phyloP scores from a whole-genome alignment of 2,329 filamentous ascomycete species.

The Trichophaea hybrida region DNA sequence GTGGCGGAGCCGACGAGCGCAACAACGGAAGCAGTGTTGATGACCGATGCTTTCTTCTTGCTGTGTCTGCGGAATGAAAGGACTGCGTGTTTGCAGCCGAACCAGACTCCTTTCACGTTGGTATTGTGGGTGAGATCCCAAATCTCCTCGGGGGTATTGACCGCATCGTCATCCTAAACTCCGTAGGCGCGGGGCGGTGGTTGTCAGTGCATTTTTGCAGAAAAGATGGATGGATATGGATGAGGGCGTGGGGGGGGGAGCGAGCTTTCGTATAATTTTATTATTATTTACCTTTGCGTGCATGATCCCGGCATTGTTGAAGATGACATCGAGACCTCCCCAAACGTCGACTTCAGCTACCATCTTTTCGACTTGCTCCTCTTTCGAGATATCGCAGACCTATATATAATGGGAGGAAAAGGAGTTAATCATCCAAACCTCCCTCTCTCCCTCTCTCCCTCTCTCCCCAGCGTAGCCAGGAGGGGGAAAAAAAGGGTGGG shows the following conservation, averaged over 20 bases:
- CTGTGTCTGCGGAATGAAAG: slow-evolving; percentile 62
- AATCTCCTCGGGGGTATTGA: slow-evolving; percentile 75
- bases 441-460: background rate
- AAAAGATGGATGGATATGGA: background rate
- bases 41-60: slow-evolving; percentile 67
- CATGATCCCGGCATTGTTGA: slow-evolving; percentile 98
- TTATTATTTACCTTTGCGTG: slow-evolving; percentile 43
- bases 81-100: slow-evolving; percentile 81
- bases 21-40: slow-evolving; percentile 85
- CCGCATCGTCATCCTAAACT: slow-evolving; percentile 51
- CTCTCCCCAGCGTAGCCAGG: background rate
- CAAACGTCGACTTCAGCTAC: slow-evolving; percentile 63
- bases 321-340: slow-evolving; percentile 82
- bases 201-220: too few relatives aligned
- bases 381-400: slow-evolving; percentile 67
- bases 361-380: slow-evolving; percentile 59
- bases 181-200: background rate
- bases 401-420: background rate
- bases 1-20: slow-evolving; percentile 76
- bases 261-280: too few relatives aligned
- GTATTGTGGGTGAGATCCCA: slow-evolving; percentile 90
- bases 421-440: background rate
- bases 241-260: background rate
- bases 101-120: slow-evolving; percentile 99
- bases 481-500: background rate